Conservation (phyloP, 1,284 basidiomycete species). For the Ustilago crameri region DNA sequence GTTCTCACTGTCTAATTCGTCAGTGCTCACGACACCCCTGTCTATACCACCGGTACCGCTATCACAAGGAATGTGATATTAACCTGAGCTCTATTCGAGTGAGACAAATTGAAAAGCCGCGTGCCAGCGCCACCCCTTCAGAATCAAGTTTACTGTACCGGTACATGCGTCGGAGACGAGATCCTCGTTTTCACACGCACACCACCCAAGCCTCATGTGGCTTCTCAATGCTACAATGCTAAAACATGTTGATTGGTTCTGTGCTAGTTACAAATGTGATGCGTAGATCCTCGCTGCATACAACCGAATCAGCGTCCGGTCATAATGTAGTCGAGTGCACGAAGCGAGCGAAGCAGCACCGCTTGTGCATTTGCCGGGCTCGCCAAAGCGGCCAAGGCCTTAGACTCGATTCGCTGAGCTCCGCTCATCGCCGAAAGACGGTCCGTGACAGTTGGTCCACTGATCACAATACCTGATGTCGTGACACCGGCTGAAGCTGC, state of each 20-base stretch:
- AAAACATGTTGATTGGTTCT: background rate
- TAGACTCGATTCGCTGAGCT: conserved; percentile 48
- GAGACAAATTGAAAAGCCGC: no score
- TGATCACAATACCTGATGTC: conserved; percentile 33
- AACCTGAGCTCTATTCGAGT: no score
- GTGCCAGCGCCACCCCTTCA: no score
- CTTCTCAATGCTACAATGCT: no score
- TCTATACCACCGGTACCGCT: no score
- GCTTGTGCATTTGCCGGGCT: conserved; percentile 65
- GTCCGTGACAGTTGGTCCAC: conserved; percentile 40
- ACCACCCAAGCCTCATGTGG: no score
- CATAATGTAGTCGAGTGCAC: conserved; percentile 64
- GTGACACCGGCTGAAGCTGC: conserved; percentile 33
- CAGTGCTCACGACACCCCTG: no score
- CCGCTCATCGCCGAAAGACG: conserved; percentile 35
- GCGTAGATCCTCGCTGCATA: background rate
- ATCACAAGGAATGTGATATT: no score
- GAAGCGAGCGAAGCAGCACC: conserved; percentile 62
- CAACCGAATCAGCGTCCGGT: conserved; percentile 34
- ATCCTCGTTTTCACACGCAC: no score
- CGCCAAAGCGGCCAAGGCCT: conserved; percentile 62
- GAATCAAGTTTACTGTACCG: background rate
- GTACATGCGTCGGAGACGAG: no score
- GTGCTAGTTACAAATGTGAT: conserved; percentile 9
- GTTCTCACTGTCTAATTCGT: no score